Percentiles rank a stretch among this genome's conserved stretches.
These are phyloP conservation scores for Phaffia australis DNA, from an alignment of 768 basidiomycete species.

Conservation along the genomic window DNA sequence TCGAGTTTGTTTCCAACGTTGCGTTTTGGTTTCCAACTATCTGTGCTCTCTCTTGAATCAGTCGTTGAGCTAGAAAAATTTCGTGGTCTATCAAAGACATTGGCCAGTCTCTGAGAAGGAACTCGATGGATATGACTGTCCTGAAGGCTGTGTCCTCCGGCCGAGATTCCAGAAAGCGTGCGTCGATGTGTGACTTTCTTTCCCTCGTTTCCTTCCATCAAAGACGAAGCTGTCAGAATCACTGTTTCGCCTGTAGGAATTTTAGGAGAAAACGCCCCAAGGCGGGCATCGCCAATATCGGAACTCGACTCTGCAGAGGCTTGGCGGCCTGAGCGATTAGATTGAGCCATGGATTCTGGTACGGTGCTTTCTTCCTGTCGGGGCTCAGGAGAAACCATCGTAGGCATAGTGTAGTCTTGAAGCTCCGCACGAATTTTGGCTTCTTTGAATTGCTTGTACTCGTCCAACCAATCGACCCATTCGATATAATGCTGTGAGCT, in stretches of 20 bases:
- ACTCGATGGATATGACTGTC: conserved; percentile 10
- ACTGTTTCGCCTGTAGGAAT: no score
- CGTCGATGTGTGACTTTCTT: no score
- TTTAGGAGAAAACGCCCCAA: no score
- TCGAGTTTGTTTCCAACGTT: conserved; percentile 35
- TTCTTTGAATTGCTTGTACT: conserved; percentile 41
- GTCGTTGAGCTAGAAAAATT: no score
- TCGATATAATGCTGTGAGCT: conserved; percentile 36
- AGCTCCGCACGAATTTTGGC: conserved; percentile 39
- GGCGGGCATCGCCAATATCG: neutral
- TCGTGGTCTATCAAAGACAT: no score
- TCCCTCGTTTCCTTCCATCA: no score
- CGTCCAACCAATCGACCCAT: conserved; percentile 44
- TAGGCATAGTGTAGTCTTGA: conserved; percentile 19
- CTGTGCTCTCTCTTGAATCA: neutral
- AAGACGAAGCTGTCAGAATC: no score
- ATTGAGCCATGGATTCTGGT: neutral
- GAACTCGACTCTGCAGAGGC: neutral
- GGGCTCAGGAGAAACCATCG: neutral
- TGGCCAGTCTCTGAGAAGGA: neutral
- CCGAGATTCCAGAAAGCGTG: no score
- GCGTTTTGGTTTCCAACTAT: neutral
- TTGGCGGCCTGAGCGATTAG: neutral
- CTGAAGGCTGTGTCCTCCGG: no score
- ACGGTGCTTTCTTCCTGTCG: neutral